Evolutionary conservation across 164 flowering plant genomes (phyloP).

Genomic region (Tetracentron sinense): DNA sequence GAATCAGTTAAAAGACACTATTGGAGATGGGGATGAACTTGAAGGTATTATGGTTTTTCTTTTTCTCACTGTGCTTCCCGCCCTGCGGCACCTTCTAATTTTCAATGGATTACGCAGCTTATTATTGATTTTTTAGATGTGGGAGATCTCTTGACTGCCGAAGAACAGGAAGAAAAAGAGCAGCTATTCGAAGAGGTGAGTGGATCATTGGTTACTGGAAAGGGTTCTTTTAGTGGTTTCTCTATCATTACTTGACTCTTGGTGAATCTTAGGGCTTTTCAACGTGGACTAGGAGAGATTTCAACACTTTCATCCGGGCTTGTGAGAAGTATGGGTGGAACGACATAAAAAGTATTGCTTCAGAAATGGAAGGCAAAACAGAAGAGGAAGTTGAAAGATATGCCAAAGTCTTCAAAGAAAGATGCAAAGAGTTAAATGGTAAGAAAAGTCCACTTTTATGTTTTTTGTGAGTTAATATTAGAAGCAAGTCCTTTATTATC

Average conservation of each 20-base stretch:
- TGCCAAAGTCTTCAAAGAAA: constrained; percentile 84
- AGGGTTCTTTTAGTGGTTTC: neutral
- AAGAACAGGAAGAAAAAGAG: constrained; percentile 95
- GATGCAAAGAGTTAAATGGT: constrained; percentile 96
- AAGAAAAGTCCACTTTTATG: constrained; percentile 7
- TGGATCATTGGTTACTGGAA: neutral
- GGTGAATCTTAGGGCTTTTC: constrained; percentile 71
- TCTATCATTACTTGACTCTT: constrained; percentile 1
- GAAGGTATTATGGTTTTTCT: constrained; percentile 70
- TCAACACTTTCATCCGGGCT: constrained; percentile 92
- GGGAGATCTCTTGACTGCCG: constrained; percentile 86
- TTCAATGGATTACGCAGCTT: neutral
- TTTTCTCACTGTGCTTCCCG: neutral
- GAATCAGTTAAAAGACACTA: constrained; percentile 82
- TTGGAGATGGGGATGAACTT: constrained; percentile 82
- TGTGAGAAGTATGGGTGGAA: constrained; percentile 97
- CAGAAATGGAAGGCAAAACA: constrained; percentile 96
- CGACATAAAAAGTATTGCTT: constrained; percentile 77
- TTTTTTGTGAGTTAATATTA: neutral
- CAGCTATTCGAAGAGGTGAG: constrained; percentile 73
- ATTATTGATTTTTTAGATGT: constrained; percentile 32
- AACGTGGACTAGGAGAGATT: constrained; percentile 94
- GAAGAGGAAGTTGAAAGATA: constrained; percentile 95
- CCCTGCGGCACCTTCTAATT: neutral
- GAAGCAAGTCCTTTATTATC: too few relatives aligned